Conservation (phyloP, 2,329 filamentous ascomycete genomes). For the Trichoderma koningii region DNA sequence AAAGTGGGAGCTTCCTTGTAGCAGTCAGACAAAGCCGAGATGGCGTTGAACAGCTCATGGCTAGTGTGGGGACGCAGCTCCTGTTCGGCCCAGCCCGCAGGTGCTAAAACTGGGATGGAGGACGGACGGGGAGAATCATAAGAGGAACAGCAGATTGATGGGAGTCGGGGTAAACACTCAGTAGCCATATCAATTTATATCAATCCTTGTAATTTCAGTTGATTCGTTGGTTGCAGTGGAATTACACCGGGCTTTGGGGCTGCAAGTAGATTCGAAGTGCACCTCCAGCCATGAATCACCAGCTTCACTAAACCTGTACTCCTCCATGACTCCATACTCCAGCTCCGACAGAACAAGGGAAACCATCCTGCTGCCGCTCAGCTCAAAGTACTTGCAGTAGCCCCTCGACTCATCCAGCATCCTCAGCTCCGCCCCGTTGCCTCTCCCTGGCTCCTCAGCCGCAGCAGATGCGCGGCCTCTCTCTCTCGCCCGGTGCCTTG, state of each 20-base stretch:
- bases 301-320: too few species aligned
- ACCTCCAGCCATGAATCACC: background rate
- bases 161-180: background rate
- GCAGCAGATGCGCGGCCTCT: slow-evolving; percentile 25
- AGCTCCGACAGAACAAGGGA: background rate
- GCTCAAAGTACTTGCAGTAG: background rate
- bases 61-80: slow-evolving; percentile 13
- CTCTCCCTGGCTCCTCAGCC: slow-evolving; percentile 19
- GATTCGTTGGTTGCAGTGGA: background rate
- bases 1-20: background rate
- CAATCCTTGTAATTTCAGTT: too few species aligned
- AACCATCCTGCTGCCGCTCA: background rate
- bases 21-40: slow-evolving; percentile 1
- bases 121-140: background rate
- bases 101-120: slow-evolving; percentile 11
- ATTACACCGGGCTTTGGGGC: too few species aligned
- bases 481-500: slow-evolving; percentile 25
- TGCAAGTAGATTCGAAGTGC: too few species aligned
- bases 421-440: slow-evolving; percentile 11
- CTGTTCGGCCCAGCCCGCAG: slow-evolving; percentile 23
- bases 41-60: slow-evolving; percentile 1
- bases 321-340: background rate
- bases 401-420: background rate
- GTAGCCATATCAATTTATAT: too few species aligned
- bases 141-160: background rate